Conservation (phyloP, 768 basidiomycete genomes). For the Pleurotus eryngii region DNA sequence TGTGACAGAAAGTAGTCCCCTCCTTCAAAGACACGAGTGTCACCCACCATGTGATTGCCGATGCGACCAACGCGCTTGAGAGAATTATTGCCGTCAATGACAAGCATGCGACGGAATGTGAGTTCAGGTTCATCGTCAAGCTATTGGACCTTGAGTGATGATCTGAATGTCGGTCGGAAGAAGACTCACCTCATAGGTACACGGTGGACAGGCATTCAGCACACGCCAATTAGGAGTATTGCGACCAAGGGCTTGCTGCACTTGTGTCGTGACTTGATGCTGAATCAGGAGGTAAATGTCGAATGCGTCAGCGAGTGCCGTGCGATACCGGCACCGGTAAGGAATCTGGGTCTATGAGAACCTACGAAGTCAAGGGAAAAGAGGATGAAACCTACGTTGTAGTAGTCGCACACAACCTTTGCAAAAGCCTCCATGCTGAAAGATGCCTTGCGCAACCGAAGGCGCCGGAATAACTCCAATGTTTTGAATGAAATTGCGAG, state of each 20-base stretch:
- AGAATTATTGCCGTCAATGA: slow-evolving; percentile 24
- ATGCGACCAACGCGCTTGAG: slow-evolving; percentile 13
- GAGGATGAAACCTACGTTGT: slow-evolving; percentile 12
- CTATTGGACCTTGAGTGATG: background rate
- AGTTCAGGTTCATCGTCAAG: slow-evolving; percentile 20
- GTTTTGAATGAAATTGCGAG: slow-evolving; percentile 19
- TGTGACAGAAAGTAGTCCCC: slow-evolving; percentile 2
- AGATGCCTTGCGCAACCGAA: slow-evolving; percentile 13
- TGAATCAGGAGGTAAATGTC: slow-evolving; percentile 17
- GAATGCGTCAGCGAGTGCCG: slow-evolving; percentile 14
- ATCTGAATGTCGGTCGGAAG: background rate
- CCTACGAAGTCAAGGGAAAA: background rate
- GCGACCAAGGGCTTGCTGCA: slow-evolving; percentile 15
- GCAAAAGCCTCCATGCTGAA: slow-evolving; percentile 22
- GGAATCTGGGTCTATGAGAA: slow-evolving; percentile 15
- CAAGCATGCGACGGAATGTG: slow-evolving; percentile 13
- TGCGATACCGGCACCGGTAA: slow-evolving; percentile 15
- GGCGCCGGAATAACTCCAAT: slow-evolving; percentile 19
- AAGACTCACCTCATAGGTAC: slow-evolving; percentile 15
- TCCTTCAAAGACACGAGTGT: slow-evolving; percentile 2
- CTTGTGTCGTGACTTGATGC: slow-evolving; percentile 5
- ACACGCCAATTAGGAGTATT: slow-evolving; percentile 17
- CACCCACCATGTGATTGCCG: slow-evolving; percentile 6
- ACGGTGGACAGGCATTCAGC: slow-evolving; percentile 22
- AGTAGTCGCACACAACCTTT: slow-evolving; percentile 21